Conservation (phyloP, 805 yeast genomes). For the Wickerhamomyces xylosicus region DNA sequence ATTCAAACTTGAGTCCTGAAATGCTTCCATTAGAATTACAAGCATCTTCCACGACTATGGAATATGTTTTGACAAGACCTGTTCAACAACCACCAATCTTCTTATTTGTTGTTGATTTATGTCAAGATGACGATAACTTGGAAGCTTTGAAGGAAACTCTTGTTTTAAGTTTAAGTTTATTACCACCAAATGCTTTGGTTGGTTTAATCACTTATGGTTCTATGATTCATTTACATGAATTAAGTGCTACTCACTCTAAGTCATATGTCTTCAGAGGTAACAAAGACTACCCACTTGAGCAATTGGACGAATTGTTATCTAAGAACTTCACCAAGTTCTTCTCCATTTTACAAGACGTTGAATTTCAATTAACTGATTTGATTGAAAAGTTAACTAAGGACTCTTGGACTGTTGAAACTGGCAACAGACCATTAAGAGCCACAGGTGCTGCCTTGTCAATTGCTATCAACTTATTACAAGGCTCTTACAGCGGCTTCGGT, state of each 20-base stretch:
- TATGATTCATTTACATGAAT: slow-evolving; percentile 82
- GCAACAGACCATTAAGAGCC: slow-evolving; percentile 39
- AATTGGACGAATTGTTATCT: slow-evolving; percentile 41
- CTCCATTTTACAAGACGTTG: slow-evolving; percentile 20
- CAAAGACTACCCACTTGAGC: slow-evolving; percentile 57
- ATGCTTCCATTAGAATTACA: slow-evolving; percentile 75
- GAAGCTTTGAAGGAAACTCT: slow-evolving; percentile 42
- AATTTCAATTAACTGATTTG: slow-evolving; percentile 37
- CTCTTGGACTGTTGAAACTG: slow-evolving; percentile 34
- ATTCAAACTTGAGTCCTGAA: slow-evolving; percentile 64
- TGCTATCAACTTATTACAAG: slow-evolving; percentile 27
- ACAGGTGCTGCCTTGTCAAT: slow-evolving; percentile 53
- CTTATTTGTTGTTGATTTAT: slow-evolving; percentile 47
- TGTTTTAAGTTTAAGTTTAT: slow-evolving; percentile 29
- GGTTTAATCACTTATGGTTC: slow-evolving; percentile 59
- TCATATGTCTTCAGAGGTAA: slow-evolving; percentile 83
- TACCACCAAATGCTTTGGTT: slow-evolving; percentile 46
- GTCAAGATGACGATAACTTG: slow-evolving; percentile 41
- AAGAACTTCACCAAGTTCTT: slow-evolving; percentile 10
- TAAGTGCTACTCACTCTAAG: slow-evolving; percentile 58
- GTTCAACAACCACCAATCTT: slow-evolving; percentile 32
- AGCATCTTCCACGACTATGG: slow-evolving; percentile 55
- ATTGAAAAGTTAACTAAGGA: slow-evolving; percentile 40
- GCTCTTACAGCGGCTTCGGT: slow-evolving; percentile 36
- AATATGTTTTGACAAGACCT: slow-evolving; percentile 19